Evolutionary conservation across 2,329 filamentous ascomycete species (phyloP).

Genomic region (Zasmidium angulare): DNA sequence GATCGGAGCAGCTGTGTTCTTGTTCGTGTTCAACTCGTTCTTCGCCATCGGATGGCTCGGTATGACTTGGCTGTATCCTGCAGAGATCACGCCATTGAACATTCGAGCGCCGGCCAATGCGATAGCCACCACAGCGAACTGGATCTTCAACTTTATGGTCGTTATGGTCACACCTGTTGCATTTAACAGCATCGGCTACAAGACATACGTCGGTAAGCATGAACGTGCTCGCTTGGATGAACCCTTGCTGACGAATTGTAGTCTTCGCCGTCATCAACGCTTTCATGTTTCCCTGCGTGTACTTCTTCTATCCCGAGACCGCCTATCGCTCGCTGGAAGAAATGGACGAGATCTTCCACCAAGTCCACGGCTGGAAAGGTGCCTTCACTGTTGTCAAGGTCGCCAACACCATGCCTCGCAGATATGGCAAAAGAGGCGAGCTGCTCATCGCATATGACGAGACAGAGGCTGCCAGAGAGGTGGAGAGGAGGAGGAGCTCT

Average conservation of each 20-base stretch:
- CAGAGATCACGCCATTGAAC: slow-evolving; percentile 36
- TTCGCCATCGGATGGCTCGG: slow-evolving; percentile 37
- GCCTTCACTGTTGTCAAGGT: slow-evolving; percentile 54
- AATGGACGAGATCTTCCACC: slow-evolving; percentile 58
- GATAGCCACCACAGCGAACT: slow-evolving; percentile 46
- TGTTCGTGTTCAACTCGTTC: slow-evolving; percentile 40
- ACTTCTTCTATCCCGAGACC: slow-evolving; percentile 55
- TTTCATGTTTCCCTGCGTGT: slow-evolving; percentile 53
- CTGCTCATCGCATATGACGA: slow-evolving; percentile 54
- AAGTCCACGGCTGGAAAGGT: slow-evolving; percentile 48
- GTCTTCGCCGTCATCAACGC: slow-evolving; percentile 64
- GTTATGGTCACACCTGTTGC: slow-evolving; percentile 63
- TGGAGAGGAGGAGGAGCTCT: slow-evolving; percentile 26
- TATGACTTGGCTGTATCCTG: slow-evolving; percentile 23
- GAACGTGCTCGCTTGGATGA: neutral
- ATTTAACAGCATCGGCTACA: slow-evolving; percentile 56
- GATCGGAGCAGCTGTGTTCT: slow-evolving; percentile 41
- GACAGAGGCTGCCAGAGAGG: slow-evolving; percentile 30
- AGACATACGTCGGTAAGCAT: slow-evolving; percentile 55
- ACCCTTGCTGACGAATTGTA: neutral
- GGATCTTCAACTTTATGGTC: slow-evolving; percentile 21
- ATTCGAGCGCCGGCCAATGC: slow-evolving; percentile 39
- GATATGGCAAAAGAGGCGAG: slow-evolving; percentile 60
- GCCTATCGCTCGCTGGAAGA: slow-evolving; percentile 64
- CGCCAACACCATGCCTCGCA: slow-evolving; percentile 53